phyloP scores from a whole-genome alignment of 2,329 filamentous ascomycete species.

The Coleophoma crateriformis region DNA sequence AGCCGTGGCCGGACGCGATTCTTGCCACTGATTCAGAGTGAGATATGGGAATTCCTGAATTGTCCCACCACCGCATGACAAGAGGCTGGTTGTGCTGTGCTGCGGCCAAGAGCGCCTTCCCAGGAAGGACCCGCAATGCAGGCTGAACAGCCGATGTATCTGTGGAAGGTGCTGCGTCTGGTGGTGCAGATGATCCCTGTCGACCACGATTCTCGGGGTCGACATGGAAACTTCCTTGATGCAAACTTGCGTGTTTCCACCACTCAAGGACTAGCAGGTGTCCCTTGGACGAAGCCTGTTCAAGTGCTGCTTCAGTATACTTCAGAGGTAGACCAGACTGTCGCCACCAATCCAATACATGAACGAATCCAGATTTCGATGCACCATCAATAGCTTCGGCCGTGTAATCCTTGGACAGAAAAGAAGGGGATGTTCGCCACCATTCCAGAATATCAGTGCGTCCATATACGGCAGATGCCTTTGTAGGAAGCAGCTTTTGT shows the following conservation, averaged over 20 bases:
- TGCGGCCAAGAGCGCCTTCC: constrained; percentile 77
- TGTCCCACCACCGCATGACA: constrained; percentile 83
- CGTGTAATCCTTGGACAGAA: constrained; percentile 76
- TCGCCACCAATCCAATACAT: constrained; percentile 90
- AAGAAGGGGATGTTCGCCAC: constrained; percentile 80
- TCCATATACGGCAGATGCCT: constrained; percentile 82
- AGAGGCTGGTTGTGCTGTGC: constrained; percentile 75
- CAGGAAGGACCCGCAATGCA: constrained; percentile 63
- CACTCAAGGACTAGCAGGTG: constrained; percentile 85
- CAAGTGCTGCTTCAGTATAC: constrained; percentile 82
- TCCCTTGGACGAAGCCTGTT: constrained; percentile 80
- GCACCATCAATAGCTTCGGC: constrained; percentile 79
- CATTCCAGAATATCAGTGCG: constrained; percentile 81
- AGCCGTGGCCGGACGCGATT: constrained; percentile 78
- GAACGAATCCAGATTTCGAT: constrained; percentile 76
- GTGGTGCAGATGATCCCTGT: constrained; percentile 9
- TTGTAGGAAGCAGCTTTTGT: constrained; percentile 75
- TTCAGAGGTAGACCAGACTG: constrained; percentile 72
- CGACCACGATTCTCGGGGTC: constrained; percentile 26
- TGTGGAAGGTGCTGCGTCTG: constrained; percentile 6
- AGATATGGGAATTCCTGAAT: constrained; percentile 70
- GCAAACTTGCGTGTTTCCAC: constrained; percentile 72
- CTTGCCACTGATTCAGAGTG: constrained; percentile 80
- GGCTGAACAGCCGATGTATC: constrained; percentile 19
- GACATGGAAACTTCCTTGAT: constrained; percentile 47